Percentiles rank a stretch among this genome's conserved stretches.
Conservation (phyloP, 225 moss, liverwort and hornwort species). For the Physcomitrium patens region DNA sequence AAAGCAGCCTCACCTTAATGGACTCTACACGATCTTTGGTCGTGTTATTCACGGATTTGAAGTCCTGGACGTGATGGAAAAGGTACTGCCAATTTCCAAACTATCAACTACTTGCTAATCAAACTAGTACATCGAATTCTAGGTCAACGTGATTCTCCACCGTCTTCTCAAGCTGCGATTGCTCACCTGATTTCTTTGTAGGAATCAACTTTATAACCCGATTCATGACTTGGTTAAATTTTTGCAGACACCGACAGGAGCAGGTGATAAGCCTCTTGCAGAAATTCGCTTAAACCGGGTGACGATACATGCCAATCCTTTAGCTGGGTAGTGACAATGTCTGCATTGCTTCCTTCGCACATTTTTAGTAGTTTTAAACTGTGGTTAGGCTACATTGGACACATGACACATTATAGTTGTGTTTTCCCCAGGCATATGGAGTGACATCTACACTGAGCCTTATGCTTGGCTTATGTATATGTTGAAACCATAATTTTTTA, state of each 20-base stretch:
- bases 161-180: background rate
- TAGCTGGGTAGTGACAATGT: constrained; percentile 68
- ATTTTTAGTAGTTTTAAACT: constrained; percentile 5
- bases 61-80: constrained; percentile 98
- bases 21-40: constrained; percentile 94
- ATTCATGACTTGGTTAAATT: background rate
- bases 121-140: background rate
- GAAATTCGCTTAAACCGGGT: constrained; percentile 92
- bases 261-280: constrained; percentile 95
- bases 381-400: constrained; percentile 3
- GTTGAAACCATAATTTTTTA: no score
- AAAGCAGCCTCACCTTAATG: constrained; percentile 96
- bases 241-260: constrained; percentile 89
- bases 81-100: constrained; percentile 44
- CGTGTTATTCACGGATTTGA: constrained; percentile 98
- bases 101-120: background rate
- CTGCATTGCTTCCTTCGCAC: constrained; percentile 1
- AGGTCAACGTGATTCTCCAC: background rate
- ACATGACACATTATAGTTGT: background rate
- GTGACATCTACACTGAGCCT: no score
- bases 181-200: background rate
- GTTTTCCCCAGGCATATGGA: background rate
- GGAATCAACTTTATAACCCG: background rate
- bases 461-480: no score
- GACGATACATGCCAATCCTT: constrained; percentile 93